A percentile compares a stretch with the other conserved stretches of the same genome.
Conservation (phyloP, 2,329 filamentous ascomycete genomes). For the Anthostomella pinea region DNA sequence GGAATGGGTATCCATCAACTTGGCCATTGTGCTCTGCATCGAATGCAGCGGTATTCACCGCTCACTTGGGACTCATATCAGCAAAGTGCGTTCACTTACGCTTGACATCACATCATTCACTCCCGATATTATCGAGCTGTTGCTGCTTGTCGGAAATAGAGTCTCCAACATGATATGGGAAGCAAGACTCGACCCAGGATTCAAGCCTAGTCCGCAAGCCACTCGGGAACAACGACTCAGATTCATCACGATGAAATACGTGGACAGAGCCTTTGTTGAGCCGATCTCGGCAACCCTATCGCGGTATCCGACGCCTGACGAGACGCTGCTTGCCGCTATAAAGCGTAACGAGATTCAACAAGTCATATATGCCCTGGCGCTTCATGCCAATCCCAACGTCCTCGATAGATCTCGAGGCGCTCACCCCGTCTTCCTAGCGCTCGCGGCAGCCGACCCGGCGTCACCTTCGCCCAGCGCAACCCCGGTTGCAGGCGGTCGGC, state of each 20-base stretch:
- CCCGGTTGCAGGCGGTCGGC: conserved; percentile 35
- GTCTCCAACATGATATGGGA: conserved; percentile 98
- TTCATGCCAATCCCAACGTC: conserved; percentile 83
- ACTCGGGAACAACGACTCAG: conserved; percentile 86
- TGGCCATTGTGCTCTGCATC: conserved; percentile 94
- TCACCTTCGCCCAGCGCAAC: conserved; percentile 57
- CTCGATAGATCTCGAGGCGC: conserved; percentile 83
- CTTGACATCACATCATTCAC: conserved; percentile 96
- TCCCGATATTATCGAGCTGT: conserved; percentile 90
- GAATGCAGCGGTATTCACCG: conserved; percentile 97
- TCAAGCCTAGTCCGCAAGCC: conserved; percentile 74
- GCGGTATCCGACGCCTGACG: conserved; percentile 74
- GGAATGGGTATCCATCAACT: conserved; percentile 98
- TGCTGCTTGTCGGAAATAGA: conserved; percentile 87
- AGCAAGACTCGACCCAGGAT: conserved; percentile 68
- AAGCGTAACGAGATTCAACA: conserved; percentile 96
- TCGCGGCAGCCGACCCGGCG: conserved; percentile 89
- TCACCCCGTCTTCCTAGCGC: conserved; percentile 83
- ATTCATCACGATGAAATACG: conserved; percentile 95
- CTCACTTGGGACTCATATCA: conserved; percentile 94
- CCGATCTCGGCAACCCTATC: conserved; percentile 73
- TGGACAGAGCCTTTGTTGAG: conserved; percentile 77
- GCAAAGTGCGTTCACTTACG: conserved; percentile 92
- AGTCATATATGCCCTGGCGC: conserved; percentile 84
- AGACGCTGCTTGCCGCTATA: conserved; percentile 85